Percentiles rank a stretch among this genome's conserved stretches.
phyloP scores from a whole-genome alignment of 768 basidiomycete genomes.

The Suillus clintonianus region DNA sequence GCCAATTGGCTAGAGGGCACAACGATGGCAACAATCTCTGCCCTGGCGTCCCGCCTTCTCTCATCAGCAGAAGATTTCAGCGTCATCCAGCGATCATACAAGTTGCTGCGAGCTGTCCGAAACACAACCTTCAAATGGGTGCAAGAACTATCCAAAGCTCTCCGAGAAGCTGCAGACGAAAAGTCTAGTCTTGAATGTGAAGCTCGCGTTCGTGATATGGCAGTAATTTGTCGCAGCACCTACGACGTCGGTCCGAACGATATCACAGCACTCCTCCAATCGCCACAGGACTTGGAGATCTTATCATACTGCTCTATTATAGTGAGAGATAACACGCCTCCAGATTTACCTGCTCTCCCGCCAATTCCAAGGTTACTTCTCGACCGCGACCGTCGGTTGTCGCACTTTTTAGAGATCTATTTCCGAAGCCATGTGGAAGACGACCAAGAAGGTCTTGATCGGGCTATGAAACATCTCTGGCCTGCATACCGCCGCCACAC shows the following conservation, averaged over 20 bases:
- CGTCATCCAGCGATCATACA: conserved; percentile 21
- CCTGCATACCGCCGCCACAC: conserved; percentile 24
- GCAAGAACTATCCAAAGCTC: conserved; percentile 25
- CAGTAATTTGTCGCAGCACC: conserved; percentile 26
- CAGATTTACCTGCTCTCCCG: not conserved
- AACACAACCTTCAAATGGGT: conserved; percentile 37
- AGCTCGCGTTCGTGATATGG: conserved; percentile 17
- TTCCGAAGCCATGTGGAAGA: conserved; percentile 15
- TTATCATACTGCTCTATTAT: conserved; percentile 35
- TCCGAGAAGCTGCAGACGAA: conserved; percentile 7
- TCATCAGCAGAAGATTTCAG: conserved; percentile 13
- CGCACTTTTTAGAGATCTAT: conserved; percentile 25
- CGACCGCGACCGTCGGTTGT: conserved; percentile 34
- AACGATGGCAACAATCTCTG: conserved; percentile 29
- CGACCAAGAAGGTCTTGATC: conserved; percentile 26
- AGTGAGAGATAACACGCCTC: conserved; percentile 33
- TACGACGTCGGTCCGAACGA: conserved; percentile 23
- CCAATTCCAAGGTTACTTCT: conserved; percentile 24
- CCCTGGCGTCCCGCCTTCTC: conserved; percentile 36
- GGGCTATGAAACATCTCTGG: conserved; percentile 35
- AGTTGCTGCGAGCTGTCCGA: conserved; percentile 34
- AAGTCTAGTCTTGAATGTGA: conserved; percentile 2
- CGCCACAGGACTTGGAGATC: conserved; percentile 24
- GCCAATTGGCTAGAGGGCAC: conserved; percentile 39
- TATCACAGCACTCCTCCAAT: conserved; percentile 16